Evolutionary conservation across 805 yeast genomes (phyloP), one percentile per base, ranked within the genome.

Genomic region (Vanderwaltozyma tropicalis): DNA sequence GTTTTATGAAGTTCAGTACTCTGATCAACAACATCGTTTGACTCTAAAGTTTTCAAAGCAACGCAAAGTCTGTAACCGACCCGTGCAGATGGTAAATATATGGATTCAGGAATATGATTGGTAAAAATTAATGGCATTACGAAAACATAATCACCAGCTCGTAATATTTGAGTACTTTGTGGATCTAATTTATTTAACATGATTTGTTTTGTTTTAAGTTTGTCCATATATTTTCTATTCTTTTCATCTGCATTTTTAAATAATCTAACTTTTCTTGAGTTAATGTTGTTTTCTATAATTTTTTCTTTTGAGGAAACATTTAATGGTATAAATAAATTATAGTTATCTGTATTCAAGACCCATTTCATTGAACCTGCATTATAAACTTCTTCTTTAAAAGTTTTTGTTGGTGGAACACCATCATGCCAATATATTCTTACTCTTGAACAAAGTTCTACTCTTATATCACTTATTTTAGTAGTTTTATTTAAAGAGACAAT

Each of bases 131-230:
- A 60, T 0, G 89, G 88, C 5, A 81, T 51, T 15, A 78, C 50
- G 49, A 79, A 82, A 3, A 80, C 69, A 50, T 82, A 81, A 45
- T 76, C 70, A 16, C 92, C 92, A 3, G 87, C 74, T 44, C 72
- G 69, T 42, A 53, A 59, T n/a, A n/a, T n/a, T n/a, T 42, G 28
- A 31, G 8, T 28, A 29, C 9, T 26, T 33, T n/a, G n/a, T 32
- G 2, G 35, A 22, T 4, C n/a, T 11, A 3, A 29, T 5, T 12
- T 34, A 11, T 13, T 35, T 14, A 10, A 32, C 22, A 15, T 44
- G 21, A 32, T 33, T 33, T n/a, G 22, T 22, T 21, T 14, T 31
- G 31, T 29, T 35, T 46, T 29, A 38, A 34, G 19, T 40, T 34
- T 14, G 25, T 45, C 45, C 14, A 39, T 25, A 36, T 51, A 51